Evolutionary conservation across 1,139 yeast genomes (phyloP), one percentile per base, ranked within the genome.

Genomic region (Lodderomyces margitis): DNA sequence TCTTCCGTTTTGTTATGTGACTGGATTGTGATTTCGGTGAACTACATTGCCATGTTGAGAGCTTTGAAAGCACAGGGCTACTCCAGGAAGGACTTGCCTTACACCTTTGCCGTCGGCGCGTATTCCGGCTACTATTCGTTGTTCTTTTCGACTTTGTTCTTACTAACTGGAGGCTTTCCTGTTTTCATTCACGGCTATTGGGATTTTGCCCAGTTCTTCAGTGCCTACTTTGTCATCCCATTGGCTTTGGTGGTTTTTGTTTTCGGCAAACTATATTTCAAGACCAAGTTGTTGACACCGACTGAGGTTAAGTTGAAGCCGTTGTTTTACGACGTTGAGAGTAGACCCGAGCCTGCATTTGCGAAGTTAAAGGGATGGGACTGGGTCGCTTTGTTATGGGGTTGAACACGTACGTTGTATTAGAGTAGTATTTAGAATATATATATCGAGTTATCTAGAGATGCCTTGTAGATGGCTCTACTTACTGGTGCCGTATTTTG

Each of bases 101-200:
- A 64, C 53, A 45, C 42, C n/a, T 46, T 62, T 45, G 11, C 10
- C 5, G 56, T 59, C 25, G 57, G 62, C 3, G 55, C 51, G 36
- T 50, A 35, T 34, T 68, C 62, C 12, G 64, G 74, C 1, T 68
- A 66, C 61, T 54, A 67, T 32, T 66, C 74, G 1, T 61, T 69
- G 15, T 49, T 64, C 45, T 54, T 60, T 23, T 64, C 70, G 2
- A 36, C 53, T 1, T 16, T 70, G 3, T 55, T 71, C 40, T 51
- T 70, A 24, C 47, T 70, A 16, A 68, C 74, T 7, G 70, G 70
- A 25, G 77, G 77, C 0, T 72, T 66, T 49, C 43, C 59, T 3
- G 62, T 58, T 41, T 71, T 71, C 43, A 56, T 71, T 17, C 46
- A 63, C 6, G 72, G 70, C 5, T 45, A 66, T 11, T 71, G 64